phyloP scores from a whole-genome alignment of 1,284 basidiomycete genomes.

The Cutaneotrichosporon daszewskae region DNA sequence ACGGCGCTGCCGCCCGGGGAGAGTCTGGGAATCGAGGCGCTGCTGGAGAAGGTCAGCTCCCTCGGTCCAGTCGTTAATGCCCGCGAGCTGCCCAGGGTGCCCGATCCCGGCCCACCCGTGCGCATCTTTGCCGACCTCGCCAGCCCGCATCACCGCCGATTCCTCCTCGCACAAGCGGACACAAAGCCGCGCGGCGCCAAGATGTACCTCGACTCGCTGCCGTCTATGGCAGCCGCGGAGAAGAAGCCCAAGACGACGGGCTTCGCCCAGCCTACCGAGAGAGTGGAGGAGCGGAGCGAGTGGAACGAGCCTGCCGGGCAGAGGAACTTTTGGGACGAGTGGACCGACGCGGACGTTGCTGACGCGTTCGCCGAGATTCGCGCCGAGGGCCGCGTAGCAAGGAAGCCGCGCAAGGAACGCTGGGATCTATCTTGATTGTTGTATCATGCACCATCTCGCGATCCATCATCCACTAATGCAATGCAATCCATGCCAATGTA shows the following conservation, averaged over 20 bases:
- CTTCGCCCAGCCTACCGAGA: too few relatives aligned
- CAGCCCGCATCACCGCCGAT: slow-evolving; percentile 22
- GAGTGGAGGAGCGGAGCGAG: too few relatives aligned
- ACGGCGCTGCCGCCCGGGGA: slow-evolving; percentile 75
- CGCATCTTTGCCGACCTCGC: slow-evolving; percentile 27
- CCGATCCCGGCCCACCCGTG: slow-evolving; percentile 23
- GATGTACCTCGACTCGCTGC: slow-evolving; percentile 26
- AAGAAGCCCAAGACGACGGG: neutral
- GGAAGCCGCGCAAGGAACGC: too few relatives aligned
- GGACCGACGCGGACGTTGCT: too few relatives aligned
- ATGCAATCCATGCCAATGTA: neutral
- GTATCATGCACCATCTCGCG: neutral
- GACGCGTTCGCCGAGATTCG: too few relatives aligned
- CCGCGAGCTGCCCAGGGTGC: neutral
- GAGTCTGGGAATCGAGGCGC: slow-evolving; percentile 65
- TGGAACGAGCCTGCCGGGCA: too few relatives aligned
- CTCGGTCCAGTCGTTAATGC: slow-evolving; percentile 8
- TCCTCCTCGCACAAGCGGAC: slow-evolving; percentile 32
- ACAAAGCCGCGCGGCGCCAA: slow-evolving; percentile 10
- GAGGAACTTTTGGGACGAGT: too few relatives aligned
- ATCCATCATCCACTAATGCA: neutral
- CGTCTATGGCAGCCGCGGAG: too few relatives aligned
- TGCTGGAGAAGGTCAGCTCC: slow-evolving; percentile 58
- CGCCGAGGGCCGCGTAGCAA: too few relatives aligned
- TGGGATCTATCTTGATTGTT: too few relatives aligned